Evolutionary conservation across 1,284 basidiomycete genomes (phyloP), one percentile per base, ranked within the genome.

Genomic region (Microbotryum lychnidis-dioicae): DNA sequence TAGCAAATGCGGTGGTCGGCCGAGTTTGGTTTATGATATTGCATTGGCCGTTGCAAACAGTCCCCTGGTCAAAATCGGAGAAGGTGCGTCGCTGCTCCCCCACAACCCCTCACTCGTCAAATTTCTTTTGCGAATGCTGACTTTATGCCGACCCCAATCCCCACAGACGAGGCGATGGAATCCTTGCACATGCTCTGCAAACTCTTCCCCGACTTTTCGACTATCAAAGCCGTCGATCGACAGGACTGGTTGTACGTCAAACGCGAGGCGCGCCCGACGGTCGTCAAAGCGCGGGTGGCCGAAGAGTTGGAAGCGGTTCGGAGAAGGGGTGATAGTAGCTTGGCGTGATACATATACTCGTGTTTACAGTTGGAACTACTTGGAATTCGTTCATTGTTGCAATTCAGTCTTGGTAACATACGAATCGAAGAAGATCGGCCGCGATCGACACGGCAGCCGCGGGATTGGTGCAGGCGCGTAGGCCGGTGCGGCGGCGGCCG

Each of bases 1-100:
- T 45, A 58, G 56, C 45, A 52, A 59, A 5, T 63, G 57, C 42
- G 50, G 51, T 9, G 45, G 54, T 6, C 44, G 63, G 7, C 63
- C 62, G 16, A 66, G 56, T 9, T 16, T 52, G 27, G 54, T 64
- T 18, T 53, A 60, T n/a, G 67, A 68, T n/a, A 64, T 64, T n/a
- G 63, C 62, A 21, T 49, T 54, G 2, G 57, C 67, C 2, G 58
- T 68, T 0, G 56, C 67, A 0, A 64, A 68, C 53, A 62, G 60
- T 14, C 61, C 67, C 21, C 52, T 62, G 4, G 56, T 66, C 51
- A 49, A 54, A n/a, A 58, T 66, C 56, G 62, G 62, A 5, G 52
- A 56, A 42, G 67, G 64, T 60, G 14, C 51, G 58, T 42, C 16
- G 37, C 37, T 56, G 18, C 16, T 47, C 14, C 16, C 3, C 6